A percentile compares a stretch with the other conserved stretches of the same genome.
phyloP scores from a whole-genome alignment of 164 flowering plant species.

The Buxus sempervirens region DNA sequence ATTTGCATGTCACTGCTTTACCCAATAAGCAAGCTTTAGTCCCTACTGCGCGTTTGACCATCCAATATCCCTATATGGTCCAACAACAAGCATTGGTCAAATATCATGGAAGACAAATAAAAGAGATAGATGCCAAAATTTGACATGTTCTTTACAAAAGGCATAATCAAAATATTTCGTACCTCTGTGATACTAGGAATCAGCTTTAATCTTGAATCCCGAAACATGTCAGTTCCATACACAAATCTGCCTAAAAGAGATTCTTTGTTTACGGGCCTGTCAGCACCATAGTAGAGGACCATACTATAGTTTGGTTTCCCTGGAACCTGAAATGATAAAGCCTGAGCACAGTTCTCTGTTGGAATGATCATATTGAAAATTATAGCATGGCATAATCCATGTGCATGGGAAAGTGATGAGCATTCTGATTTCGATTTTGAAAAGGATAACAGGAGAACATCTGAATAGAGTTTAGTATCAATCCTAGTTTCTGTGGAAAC shows the following conservation, averaged over 20 bases:
- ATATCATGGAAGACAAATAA: slow-evolving; percentile 1
- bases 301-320: slow-evolving; percentile 90
- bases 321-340: slow-evolving; percentile 62
- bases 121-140: background rate
- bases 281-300: slow-evolving; percentile 82
- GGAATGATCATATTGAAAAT: background rate
- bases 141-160: background rate
- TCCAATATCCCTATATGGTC: slow-evolving; percentile 81
- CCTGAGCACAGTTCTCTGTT: background rate
- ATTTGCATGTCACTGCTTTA: slow-evolving; percentile 92
- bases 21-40: slow-evolving; percentile 92
- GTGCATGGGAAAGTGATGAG: background rate
- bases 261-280: slow-evolving; percentile 62
- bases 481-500: too few species aligned
- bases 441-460: background rate
- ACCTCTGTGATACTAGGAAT: slow-evolving; percentile 96
- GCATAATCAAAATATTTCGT: slow-evolving; percentile 9
- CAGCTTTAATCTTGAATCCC: slow-evolving; percentile 85
- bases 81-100: slow-evolving; percentile 13
- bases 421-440: background rate
- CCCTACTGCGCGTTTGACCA: slow-evolving; percentile 99
- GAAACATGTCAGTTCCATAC: slow-evolving; percentile 75
- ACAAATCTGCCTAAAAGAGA: slow-evolving; percentile 76
- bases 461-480: too few species aligned
- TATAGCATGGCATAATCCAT: background rate